phyloP scores from a whole-genome alignment of 1,284 basidiomycete genomes.

The Thecaphora thlaspeos region DNA sequence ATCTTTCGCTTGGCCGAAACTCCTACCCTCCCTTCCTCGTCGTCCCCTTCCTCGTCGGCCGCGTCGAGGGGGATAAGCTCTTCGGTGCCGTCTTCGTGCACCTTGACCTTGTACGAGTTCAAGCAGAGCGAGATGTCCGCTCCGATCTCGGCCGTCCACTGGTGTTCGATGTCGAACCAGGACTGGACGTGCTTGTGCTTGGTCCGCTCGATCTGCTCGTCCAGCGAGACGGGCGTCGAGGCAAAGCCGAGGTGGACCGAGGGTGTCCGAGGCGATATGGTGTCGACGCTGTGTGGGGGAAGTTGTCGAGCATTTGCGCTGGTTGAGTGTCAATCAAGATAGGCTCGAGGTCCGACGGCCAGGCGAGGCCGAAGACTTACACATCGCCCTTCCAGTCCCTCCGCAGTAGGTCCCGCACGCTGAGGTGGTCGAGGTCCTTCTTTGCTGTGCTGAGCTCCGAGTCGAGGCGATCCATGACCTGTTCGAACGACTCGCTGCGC shows the following conservation, averaged over 20 bases:
- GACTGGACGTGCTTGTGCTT: conserved; percentile 23
- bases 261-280: conserved; percentile 42
- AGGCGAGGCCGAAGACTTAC: neutral
- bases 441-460: conserved; percentile 48
- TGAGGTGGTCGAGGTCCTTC: conserved; percentile 50
- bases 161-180: conserved; percentile 52
- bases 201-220: conserved; percentile 54
- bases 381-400: conserved; percentile 58
- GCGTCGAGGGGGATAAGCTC: neutral
- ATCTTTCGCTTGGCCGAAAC: conserved; percentile 17
- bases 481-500: conserved; percentile 20
- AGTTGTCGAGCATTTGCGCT: too few relatives aligned
- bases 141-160: conserved; percentile 44
- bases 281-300: conserved; percentile 37
- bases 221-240: conserved; percentile 53
- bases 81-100: neutral
- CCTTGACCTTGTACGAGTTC: conserved; percentile 34
- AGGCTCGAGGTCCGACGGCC: neutral
- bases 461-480: conserved; percentile 50
- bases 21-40: neutral
- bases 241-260: conserved; percentile 56
- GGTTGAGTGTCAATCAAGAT: neutral
- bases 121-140: conserved; percentile 41
- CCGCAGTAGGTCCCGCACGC: conserved; percentile 53
- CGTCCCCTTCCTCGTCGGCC: neutral